Evolutionary conservation across 192 early-diverging fungal genomes (phyloP).

Genomic region (Thoreauomyces humboldtii): DNA sequence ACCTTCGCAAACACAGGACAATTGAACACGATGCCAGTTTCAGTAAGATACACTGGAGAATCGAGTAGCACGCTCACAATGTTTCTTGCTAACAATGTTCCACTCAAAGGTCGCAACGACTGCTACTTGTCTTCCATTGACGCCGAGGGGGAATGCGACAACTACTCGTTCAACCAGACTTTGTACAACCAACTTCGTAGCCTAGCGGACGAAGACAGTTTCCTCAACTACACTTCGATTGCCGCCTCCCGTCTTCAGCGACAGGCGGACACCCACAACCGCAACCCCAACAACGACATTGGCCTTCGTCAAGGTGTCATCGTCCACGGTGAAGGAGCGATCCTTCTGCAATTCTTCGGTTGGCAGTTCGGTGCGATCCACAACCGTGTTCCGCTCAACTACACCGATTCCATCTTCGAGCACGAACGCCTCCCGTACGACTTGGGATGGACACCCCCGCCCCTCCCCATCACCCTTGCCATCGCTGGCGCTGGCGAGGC

Average conservation of each 20-base stretch:
- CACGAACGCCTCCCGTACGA: conserved; percentile 18
- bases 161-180: conserved; percentile 18
- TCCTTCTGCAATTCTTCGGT: conserved; percentile 17
- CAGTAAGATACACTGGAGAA: conserved; percentile 3
- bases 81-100: no score
- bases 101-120: no score
- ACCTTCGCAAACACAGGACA: conserved; percentile 14
- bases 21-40: conserved; percentile 27
- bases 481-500: background rate
- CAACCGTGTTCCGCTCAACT: background rate
- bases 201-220: background rate
- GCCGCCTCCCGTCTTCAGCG: background rate
- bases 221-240: background rate
- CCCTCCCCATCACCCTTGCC: background rate
- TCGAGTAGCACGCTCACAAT: background rate
- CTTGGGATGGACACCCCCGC: conserved; percentile 15
- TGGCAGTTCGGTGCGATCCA: background rate
- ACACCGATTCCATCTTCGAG: conserved; percentile 12
- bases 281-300: conserved; percentile 20
- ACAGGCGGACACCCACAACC: background rate
- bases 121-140: no score
- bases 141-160: no score
- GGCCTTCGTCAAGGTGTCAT: background rate
- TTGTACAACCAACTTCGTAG: conserved; percentile 15
- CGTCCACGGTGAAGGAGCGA: conserved; percentile 23